Conservation (phyloP, 441 rosid species). For the Iberis amara region DNA sequence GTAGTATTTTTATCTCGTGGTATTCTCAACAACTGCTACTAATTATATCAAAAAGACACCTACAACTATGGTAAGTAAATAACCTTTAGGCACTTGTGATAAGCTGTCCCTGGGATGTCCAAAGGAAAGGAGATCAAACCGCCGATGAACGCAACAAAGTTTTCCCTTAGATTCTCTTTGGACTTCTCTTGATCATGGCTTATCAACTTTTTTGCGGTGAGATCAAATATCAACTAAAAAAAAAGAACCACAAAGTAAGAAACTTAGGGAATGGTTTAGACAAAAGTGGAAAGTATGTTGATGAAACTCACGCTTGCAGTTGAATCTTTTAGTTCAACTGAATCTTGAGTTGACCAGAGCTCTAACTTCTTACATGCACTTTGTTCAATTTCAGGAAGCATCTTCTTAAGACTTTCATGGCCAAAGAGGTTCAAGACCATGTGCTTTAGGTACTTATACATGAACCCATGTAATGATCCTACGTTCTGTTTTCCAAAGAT, state of each 20-base stretch:
- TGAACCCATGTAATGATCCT: constrained; percentile 78
- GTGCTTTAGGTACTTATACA: constrained; percentile 79
- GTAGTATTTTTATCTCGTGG: too few relatives aligned
- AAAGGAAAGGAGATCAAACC: constrained; percentile 28
- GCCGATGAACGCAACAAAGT: constrained; percentile 15
- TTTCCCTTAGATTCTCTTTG: constrained; percentile 27
- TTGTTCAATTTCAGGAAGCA: constrained; percentile 68
- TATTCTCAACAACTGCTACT: too few relatives aligned
- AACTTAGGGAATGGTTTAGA: neutral
- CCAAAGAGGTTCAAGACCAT: constrained; percentile 81
- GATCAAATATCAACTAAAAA: constrained; percentile 77
- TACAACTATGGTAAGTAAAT: neutral
- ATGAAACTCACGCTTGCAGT: constrained; percentile 57
- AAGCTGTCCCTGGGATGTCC: constrained; percentile 30
- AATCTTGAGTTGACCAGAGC: constrained; percentile 51
- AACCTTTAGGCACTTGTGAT: constrained; percentile 24
- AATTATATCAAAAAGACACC: too few relatives aligned
- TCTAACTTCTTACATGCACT: constrained; percentile 43
- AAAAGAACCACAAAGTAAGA: neutral
- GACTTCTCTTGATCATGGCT: constrained; percentile 60
- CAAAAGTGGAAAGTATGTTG: neutral
- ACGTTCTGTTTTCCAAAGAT: constrained; percentile 83
- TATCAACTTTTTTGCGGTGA: constrained; percentile 75
- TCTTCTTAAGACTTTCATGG: constrained; percentile 66
- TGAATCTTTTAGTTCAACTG: constrained; percentile 69